Base-by-base conservation (phyloP, 176 grass and related monocot genomes). In the Miscanthus lutarioriparius region DNA sequence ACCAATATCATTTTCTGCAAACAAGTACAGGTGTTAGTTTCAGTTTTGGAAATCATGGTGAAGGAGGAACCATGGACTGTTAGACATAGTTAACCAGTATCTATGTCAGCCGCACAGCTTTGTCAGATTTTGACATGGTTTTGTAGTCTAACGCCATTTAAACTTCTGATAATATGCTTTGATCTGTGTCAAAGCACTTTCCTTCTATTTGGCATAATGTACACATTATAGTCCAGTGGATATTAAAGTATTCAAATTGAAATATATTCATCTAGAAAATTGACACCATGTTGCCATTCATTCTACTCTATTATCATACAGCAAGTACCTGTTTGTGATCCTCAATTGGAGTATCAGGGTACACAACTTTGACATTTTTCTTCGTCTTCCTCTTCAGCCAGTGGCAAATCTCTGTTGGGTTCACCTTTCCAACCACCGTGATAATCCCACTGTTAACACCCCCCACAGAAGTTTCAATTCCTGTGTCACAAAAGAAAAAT, bases 301-400 rank as follows among this genome's bases (percentile, higher is more conserved):
- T 45, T 72, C 56, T 83, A 22, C 43, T 61, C 6, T 65, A 30
- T 22, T 16, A n/a, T 4, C 3, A 23, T 2, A 74, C 4, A 76
- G 20, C 44, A 32, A 15, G 6, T 41, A 89, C 88, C 88, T 86
- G 88, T 14, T 43, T 78, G 36, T 2, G 43, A 43, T 75, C 56
- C 22, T 82, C 56, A 1, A 14, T 23, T 23, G 37, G 44, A 12
- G 27, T 47, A 48, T 66, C 66, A 48, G 88, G 67, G 67, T 7
- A 19, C 20, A 86, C 15, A 73, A 86, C 54, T 72, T 79, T 79
- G 67, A 86, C 67, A 32, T 38, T 76, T 35, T 90, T 86, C 80
- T 15, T 90, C 7, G 68, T 86, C 61, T 83, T 79, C 74, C 12
- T 83, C 84, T 90, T 86, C 12, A 90, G 38, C 88, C 88, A 90